Percentiles rank a stretch among this genome's conserved stretches.
Conservation (phyloP, 73 alveolate species). For the Loxodes magnus region DNA sequence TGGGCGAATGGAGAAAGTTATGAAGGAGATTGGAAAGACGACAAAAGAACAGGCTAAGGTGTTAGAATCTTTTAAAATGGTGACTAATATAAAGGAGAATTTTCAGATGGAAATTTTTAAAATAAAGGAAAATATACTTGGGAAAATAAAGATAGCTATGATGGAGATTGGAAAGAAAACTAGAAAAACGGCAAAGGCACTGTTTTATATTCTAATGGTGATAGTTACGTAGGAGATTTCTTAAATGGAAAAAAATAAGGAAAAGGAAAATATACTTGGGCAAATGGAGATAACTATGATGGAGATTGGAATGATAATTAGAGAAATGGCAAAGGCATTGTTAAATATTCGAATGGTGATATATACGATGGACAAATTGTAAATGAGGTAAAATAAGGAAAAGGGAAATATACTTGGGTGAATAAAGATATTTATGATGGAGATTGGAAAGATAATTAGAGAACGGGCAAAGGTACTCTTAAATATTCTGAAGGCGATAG, state of each 20-base stretch:
- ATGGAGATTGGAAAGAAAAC: constrained; percentile 63
- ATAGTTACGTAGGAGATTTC: constrained; percentile 19
- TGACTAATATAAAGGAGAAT: constrained; percentile 42
- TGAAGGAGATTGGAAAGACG: no score
- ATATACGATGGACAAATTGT: constrained; percentile 36
- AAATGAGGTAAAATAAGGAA: constrained; percentile 22
- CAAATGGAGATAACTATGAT: constrained; percentile 21
- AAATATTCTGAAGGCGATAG: constrained; percentile 45
- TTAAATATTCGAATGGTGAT: constrained; percentile 12
- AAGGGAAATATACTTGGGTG: constrained; percentile 45
- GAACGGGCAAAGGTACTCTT: constrained; percentile 34
- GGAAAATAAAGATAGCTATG: constrained; percentile 38
- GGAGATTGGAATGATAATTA: constrained; percentile 27
- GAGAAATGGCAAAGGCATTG: constrained; percentile 22
- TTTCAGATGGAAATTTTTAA: constrained; percentile 22
- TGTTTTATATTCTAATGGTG: constrained; percentile 51
- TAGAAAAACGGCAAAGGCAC: constrained; percentile 57
- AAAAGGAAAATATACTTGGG: constrained; percentile 21
- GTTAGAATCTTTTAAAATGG: no score
- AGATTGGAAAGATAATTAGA: constrained; percentile 27
- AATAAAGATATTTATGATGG: constrained; percentile 51
- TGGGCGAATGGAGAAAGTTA: no score
- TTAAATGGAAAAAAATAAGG: constrained; percentile 24
- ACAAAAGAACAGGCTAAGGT: no score
- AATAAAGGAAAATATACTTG: constrained; percentile 33